These are phyloP conservation scores for Vanilla planifolia DNA, from an alignment of 106 monocot genomes.

Conservation along the genomic window DNA sequence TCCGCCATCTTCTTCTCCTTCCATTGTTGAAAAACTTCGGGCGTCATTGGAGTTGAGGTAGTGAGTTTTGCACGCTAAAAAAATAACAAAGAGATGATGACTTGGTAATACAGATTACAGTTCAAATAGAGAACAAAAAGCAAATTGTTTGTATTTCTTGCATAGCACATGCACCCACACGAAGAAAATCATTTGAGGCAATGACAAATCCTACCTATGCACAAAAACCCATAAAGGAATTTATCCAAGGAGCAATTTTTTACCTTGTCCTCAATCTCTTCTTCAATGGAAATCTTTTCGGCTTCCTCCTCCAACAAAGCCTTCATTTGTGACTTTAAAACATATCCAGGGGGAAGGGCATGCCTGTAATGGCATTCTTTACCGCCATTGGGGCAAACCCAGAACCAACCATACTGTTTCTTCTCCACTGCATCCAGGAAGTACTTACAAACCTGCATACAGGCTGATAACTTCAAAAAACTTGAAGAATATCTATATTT, in stretches of 20 bases:
- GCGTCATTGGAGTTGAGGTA: slow-evolving; percentile 67
- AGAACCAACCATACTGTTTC: slow-evolving; percentile 99
- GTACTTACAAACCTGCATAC: slow-evolving; percentile 79
- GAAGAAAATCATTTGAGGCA: too few relatives aligned
- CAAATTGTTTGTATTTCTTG: too few relatives aligned
- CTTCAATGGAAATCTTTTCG: slow-evolving; percentile 79
- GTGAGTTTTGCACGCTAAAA: slow-evolving; percentile 79
- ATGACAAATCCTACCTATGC: too few relatives aligned
- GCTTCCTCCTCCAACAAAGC: slow-evolving; percentile 90
- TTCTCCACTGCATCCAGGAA: slow-evolving; percentile 96
- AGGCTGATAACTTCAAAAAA: neutral
- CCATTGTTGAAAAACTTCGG: slow-evolving; percentile 86
- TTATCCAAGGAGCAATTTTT: neutral
- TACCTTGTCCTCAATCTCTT: slow-evolving; percentile 94
- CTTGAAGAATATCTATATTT: neutral
- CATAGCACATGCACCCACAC: too few relatives aligned
- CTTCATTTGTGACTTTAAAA: slow-evolving; percentile 98
- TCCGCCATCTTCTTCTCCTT: slow-evolving; percentile 81
- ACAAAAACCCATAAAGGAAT: too few relatives aligned
- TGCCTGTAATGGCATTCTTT: slow-evolving; percentile 98
- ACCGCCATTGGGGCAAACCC: slow-evolving; percentile 92
- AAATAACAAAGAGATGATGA: too few relatives aligned
- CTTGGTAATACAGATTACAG: too few relatives aligned
- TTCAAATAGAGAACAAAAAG: too few relatives aligned
- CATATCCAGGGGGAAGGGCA: slow-evolving; percentile 92